phyloP scores from a whole-genome alignment of 164 flowering plant genomes.

The Brasenia schreberi region DNA sequence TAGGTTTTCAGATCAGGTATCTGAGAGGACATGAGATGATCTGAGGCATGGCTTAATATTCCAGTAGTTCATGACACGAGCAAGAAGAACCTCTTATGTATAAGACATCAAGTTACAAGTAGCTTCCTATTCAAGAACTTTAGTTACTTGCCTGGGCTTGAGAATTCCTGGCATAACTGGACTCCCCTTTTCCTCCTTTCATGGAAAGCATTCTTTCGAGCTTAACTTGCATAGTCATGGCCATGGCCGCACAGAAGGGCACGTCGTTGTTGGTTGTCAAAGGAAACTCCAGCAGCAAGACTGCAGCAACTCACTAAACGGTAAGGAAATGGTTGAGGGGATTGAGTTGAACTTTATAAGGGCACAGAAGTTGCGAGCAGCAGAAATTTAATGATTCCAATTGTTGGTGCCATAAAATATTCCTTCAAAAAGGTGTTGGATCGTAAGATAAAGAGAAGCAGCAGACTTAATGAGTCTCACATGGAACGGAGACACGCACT shows the following conservation, averaged over 20 bases:
- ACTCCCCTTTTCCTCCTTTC: constrained; percentile 85
- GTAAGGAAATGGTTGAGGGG: neutral
- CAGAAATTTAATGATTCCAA: too few relatives aligned
- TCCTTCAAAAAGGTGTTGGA: neutral
- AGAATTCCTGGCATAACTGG: constrained; percentile 77
- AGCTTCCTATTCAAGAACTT: neutral
- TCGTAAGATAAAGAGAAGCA: neutral
- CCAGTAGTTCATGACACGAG: too few relatives aligned
- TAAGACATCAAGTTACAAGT: too few relatives aligned
- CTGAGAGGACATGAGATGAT: too few relatives aligned
- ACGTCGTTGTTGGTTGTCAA: too few relatives aligned
- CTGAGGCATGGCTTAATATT: too few relatives aligned
- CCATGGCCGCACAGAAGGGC: neutral
- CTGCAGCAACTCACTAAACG: neutral
- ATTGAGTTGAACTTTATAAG: neutral
- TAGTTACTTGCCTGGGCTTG: constrained; percentile 66
- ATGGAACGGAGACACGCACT: neutral
- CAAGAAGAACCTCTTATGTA: too few relatives aligned
- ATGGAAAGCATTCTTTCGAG: constrained; percentile 68
- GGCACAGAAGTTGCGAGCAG: neutral
- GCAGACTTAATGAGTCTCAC: neutral
- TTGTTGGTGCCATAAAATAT: too few relatives aligned
- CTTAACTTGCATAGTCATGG: constrained; percentile 17
- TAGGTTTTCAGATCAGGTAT: too few relatives aligned
- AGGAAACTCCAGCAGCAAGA: neutral